Base-by-base conservation (phyloP, 2,329 filamentous ascomycete genomes). In the Diaporthe citrichinensis region DNA sequence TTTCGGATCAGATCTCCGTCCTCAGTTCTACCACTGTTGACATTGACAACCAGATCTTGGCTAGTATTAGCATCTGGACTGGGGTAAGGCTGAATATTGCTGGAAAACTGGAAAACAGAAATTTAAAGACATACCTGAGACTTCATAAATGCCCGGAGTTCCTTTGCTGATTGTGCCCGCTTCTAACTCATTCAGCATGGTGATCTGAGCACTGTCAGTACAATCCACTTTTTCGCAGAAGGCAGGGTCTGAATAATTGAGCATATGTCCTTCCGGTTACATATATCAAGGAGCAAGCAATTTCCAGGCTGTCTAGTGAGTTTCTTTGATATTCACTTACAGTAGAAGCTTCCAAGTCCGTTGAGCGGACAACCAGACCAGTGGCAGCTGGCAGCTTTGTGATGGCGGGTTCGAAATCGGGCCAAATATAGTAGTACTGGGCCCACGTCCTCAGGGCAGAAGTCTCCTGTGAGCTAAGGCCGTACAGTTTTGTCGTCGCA, bases 21-120 rank as follows among this genome's bases (percentile, higher is more conserved):
- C 39, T 46, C 41, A 7, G 25, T 49, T 14, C n/a, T 46, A 23
- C 41, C 39, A 25, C 39, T 31, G 25, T 46, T 65, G 25, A 31
- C 39, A 46, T 65, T 65, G 59, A 65, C 39, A 10, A 65, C 59
- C n/a, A 65, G 41, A 49, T 65, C 59, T 65, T 28, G 41, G 39
- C 15, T 23, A n/a, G 36, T 34, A 3, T 49, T n/a, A 65, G 41
- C 59, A 44, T 2, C 17, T 31, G 41, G 25, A 49, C 14, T n/a
- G 39, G 46, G 4, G 23, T 17, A 46, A 46, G 12, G 3, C 10
- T 15, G 10, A 10, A 61, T 9, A 25, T 20, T 20, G 10, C 36
- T 3, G 12, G 8, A 44, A 28, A 23, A 31, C 7, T 10, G 23
- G 23, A 51, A n/a, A 12, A 1, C 23, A 51, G 23, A 23, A n/a